A percentile compares a stretch with the other conserved stretches of the same genome.
These are phyloP conservation scores for Termitomyces sp. DNA, from an alignment of 768 basidiomycete species.

Conservation along the genomic window DNA sequence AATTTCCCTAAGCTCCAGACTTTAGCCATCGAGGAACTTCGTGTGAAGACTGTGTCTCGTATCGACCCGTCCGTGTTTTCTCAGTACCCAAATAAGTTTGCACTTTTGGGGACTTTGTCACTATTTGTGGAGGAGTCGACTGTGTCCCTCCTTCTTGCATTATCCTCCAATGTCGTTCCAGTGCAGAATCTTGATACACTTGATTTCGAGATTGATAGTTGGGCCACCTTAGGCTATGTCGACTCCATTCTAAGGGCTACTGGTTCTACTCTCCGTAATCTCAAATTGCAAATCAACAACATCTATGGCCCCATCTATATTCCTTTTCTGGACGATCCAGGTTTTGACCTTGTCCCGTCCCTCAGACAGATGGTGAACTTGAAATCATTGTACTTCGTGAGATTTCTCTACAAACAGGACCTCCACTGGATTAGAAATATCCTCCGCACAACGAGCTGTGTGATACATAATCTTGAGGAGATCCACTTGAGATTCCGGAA, in stretches of 20 bases:
- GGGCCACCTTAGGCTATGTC: neutral
- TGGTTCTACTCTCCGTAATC: neutral
- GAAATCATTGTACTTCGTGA: neutral
- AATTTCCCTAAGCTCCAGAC: neutral
- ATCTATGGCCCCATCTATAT: no score
- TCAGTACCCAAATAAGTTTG: neutral
- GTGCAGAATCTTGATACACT: neutral
- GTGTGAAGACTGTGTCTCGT: neutral
- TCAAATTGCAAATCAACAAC: neutral
- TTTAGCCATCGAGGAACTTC: neutral
- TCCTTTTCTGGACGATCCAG: neutral
- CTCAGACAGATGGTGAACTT: neutral
- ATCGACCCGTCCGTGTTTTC: neutral
- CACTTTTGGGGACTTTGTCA: neutral
- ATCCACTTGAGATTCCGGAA: neutral
- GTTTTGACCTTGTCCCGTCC: neutral
- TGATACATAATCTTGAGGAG: neutral
- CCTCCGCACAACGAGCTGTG: neutral
- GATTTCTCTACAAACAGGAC: neutral
- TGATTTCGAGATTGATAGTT: neutral
- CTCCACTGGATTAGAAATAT: neutral
- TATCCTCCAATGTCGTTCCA: neutral
- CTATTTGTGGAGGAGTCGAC: neutral
- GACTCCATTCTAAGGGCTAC: neutral
- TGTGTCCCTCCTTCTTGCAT: neutral